Base-by-base conservation (phyloP, 345 rosid species). In the Populus simonii region DNA sequence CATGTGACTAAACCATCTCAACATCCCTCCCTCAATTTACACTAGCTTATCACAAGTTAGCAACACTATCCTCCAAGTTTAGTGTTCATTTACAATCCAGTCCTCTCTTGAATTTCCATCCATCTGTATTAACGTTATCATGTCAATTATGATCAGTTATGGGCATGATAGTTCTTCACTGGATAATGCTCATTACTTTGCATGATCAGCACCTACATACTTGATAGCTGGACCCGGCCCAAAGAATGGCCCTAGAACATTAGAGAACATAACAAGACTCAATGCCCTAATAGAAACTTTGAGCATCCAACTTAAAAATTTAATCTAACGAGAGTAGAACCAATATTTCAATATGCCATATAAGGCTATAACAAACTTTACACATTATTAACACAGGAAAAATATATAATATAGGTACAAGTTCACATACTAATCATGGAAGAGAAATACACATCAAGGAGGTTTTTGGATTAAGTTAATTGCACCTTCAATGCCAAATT, bases 401-500 rank as follows among this genome's bases (percentile, higher is more conserved):
- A 53, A n/a, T 53, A 53, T 33, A 53, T 18, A 53, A 53, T 66
- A 66, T 66, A 66, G 38, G 20, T 35, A 7, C 18, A 27, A 17
- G 36, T 27, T 27, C 69, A 29, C 7, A 31, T 10, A 20, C 35
- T 9, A 66, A 16, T 2, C 31, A 7, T 27, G 8, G 36, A 35
- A 66, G 47, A 31, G 0, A 69, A 31, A 45, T 36, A 22, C 18
- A 29, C 59, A 55, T 39, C 2, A 62, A 43, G 39, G 73, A 51
- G 41, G 45, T 27, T 35, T 51, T 25, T 29, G 17, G 68, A n/a
- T 68, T 68, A 68, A 43, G 65, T 27, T n/a, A 43, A 66, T 7
- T 92, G 83, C 20, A 92, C 98, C 98, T 96, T 94, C 22, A 96
- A 86, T 45, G 93, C 99, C 84, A 96, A 75, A 88, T 96, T 96